Base-by-base conservation (phyloP, 2,329 filamentous ascomycete species). In the Drechslerella stenobrocha region DNA sequence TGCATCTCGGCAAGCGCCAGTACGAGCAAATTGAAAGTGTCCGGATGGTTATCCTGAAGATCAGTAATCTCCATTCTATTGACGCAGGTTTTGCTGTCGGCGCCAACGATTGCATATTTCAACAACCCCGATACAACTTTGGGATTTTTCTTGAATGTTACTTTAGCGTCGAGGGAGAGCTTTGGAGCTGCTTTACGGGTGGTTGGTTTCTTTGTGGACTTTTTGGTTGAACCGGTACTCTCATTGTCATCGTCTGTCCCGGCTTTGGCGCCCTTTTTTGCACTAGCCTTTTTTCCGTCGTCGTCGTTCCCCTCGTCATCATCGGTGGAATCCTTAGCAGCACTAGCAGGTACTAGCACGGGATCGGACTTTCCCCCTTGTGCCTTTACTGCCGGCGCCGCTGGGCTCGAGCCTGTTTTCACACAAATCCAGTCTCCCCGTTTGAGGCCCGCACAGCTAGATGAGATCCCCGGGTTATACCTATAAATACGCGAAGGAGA, bases 21-120 rank as follows among this genome's bases (percentile, higher is more conserved):
- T 5, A 60, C 28, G 8, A 67, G 30, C 23, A 67, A 20, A 18
- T 67, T 67, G 15, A 51, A 67, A n/a, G 42, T 44, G 46, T 67
- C 55, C 6, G 53, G 61, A 1, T 48, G 6, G 1, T 44, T 18
- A 5, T 3, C 28, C 11, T 60, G 50, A 8, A 67, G 7, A 2
- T 13, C 22, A 2, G 22, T 30, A 9, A 47, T 47, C 44, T 47
- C 26, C 44, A 47, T 26, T 47, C 46, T 11, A 4, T 50, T 20
- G 6, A 30, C 46, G 13, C 46, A 30, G 3, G 5, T n/a, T 37
- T 11, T 37, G 15, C 4, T 20, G 4, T 13, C 4, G 15, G 37
- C 37, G 37, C 37, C 37, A 20, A 9, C 22, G 9, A 42, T 20
- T 20, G 37, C 37, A 42, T 42, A 42, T 18, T 18, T 18, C 6